A percentile compares a stretch with the other conserved stretches of the same genome.
phyloP scores from a whole-genome alignment of 2,329 filamentous ascomycete genomes.

The Trichoderma polysporum region DNA sequence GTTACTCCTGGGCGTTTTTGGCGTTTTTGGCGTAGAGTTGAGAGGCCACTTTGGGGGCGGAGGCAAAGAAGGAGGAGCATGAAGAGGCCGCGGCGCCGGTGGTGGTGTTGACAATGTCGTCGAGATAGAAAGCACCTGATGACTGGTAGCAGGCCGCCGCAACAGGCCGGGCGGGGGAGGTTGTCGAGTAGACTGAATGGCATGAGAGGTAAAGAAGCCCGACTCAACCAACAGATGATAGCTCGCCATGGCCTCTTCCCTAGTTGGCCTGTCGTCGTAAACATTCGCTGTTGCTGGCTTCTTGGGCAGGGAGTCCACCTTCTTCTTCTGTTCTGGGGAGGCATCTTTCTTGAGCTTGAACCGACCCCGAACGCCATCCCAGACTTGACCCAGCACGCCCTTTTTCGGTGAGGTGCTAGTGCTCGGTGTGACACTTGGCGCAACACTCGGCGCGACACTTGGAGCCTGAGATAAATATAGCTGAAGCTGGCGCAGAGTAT shows the following conservation, averaged over 20 bases:
- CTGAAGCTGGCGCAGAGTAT: conserved; percentile 18
- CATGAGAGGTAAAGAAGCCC: conserved; percentile 59
- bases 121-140: conserved; percentile 23
- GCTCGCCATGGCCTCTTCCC: conserved; percentile 55
- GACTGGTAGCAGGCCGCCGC: conserved; percentile 18
- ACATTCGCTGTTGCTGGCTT: conserved; percentile 6
- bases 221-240: conserved; percentile 57
- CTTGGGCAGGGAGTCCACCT: conserved; percentile 2
- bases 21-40: conserved; percentile 24
- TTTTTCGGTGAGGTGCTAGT: conserved; percentile 22
- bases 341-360: conserved; percentile 33
- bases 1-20: conserved; percentile 24
- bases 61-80: conserved; percentile 23
- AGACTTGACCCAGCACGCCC: conserved; percentile 38
- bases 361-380: conserved; percentile 39
- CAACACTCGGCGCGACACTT: conserved; percentile 1
- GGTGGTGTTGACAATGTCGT: not conserved
- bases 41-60: conserved; percentile 31
- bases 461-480: not conserved
- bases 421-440: conserved; percentile 2
- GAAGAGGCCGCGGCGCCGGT: conserved; percentile 8
- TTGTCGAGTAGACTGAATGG: conserved; percentile 57
- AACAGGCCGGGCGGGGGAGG: conserved; percentile 27
- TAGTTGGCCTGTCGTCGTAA: conserved; percentile 31
- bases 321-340: conserved; percentile 29